A percentile compares a stretch with the other conserved stretches of the same genome.
These are phyloP conservation scores for Lentinula raphanica DNA, from an alignment of 768 basidiomycete genomes.

Conservation along the genomic window DNA sequence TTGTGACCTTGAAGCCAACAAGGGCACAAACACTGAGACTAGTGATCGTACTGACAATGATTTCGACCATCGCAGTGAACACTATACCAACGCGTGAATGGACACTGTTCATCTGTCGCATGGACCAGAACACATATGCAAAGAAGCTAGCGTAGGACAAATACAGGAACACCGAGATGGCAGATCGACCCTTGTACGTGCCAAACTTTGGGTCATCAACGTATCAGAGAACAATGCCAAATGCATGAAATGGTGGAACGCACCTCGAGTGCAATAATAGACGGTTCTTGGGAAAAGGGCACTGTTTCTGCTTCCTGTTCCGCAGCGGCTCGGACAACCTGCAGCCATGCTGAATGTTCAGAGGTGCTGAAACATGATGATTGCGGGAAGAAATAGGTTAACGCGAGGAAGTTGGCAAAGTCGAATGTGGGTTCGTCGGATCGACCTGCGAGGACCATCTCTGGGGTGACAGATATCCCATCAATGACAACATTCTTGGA, in stretches of 20 bases:
- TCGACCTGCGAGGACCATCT: constrained; percentile 75
- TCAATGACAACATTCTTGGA: constrained; percentile 52
- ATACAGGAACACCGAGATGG: constrained; percentile 67
- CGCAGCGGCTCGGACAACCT: constrained; percentile 40
- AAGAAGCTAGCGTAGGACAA: constrained; percentile 73
- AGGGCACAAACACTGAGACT: constrained; percentile 90
- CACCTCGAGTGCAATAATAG: constrained; percentile 45
- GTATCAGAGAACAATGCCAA: constrained; percentile 8
- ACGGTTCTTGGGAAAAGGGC: constrained; percentile 29
- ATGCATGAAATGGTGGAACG: constrained; percentile 9
- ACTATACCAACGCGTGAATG: constrained; percentile 90
- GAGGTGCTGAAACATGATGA: constrained; percentile 58
- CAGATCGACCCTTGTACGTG: constrained; percentile 44
- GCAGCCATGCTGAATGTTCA: constrained; percentile 62
- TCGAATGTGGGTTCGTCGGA: constrained; percentile 54
- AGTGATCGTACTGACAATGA: constrained; percentile 88
- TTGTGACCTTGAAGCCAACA: constrained; percentile 80
- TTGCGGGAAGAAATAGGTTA: constrained; percentile 82
- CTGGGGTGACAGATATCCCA: constrained; percentile 60
- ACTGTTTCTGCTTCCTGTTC: constrained; percentile 25
- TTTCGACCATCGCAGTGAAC: constrained; percentile 89
- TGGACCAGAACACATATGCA: constrained; percentile 68
- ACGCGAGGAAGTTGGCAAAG: constrained; percentile 64
- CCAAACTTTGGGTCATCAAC: constrained; percentile 44
- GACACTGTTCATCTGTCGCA: constrained; percentile 74